These are phyloP conservation scores for Microstegium vimineum DNA, from an alignment of 176 grass and related monocot genomes.

Conservation along the genomic window DNA sequence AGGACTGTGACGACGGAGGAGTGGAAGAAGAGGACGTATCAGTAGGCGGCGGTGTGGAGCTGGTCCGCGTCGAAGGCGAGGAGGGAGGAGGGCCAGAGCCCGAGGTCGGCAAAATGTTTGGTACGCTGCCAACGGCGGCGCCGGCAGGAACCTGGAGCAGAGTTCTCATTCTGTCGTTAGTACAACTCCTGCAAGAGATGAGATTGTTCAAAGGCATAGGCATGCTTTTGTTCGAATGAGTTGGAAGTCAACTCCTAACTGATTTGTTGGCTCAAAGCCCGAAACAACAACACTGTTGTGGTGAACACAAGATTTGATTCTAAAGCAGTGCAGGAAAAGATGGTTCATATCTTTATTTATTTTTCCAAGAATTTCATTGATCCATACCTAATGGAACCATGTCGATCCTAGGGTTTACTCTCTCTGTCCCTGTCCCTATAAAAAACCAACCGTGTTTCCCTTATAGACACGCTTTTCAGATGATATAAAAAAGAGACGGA, in stretches of 20 bases:
- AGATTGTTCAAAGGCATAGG: neutral
- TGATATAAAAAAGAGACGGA: too few relatives aligned
- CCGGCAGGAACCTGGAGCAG: conserved; percentile 19
- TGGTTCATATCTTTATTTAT: neutral
- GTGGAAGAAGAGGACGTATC: neutral
- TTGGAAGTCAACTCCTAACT: neutral
- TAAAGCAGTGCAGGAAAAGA: neutral
- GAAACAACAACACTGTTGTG: neutral
- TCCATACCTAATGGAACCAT: neutral
- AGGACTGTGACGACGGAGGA: neutral
- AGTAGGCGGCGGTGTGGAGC: conserved; percentile 16
- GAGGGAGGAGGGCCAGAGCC: neutral
- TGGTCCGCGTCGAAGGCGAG: neutral
- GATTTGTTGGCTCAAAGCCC: neutral
- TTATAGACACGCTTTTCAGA: too few relatives aligned
- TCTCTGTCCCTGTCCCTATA: too few relatives aligned
- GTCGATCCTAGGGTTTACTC: neutral
- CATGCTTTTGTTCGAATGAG: neutral
- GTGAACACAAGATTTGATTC: neutral
- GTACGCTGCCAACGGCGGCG: neutral
- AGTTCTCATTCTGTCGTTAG: conserved; percentile 21
- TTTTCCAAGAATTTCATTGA: neutral
- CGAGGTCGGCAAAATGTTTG: neutral
- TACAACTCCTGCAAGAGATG: conserved; percentile 5
- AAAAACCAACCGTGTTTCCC: too few relatives aligned